Percentiles rank a stretch among this genome's conserved stretches.
Conservation (phyloP, 2,329 filamentous ascomycete genomes). For the Coniosporium tulheliwenetii region DNA sequence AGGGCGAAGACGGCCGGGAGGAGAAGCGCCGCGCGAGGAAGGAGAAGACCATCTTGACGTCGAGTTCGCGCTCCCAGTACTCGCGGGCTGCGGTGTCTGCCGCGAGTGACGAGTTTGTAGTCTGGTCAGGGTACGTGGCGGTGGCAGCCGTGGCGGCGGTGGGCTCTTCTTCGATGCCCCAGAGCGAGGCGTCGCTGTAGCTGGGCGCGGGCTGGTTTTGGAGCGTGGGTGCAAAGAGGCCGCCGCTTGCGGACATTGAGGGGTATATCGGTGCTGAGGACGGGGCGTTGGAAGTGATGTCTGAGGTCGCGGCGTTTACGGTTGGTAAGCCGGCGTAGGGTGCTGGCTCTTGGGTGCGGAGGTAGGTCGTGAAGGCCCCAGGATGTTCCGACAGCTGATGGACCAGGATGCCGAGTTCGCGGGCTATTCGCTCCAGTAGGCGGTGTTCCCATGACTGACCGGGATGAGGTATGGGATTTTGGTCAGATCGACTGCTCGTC, state of each 20-base stretch:
- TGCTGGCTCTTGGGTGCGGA: slow-evolving; percentile 39
- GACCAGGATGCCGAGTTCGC: slow-evolving; percentile 71
- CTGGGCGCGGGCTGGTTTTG: slow-evolving; percentile 17
- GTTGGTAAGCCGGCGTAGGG: slow-evolving; percentile 64
- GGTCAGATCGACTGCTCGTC: neutral
- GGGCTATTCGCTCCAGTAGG: slow-evolving; percentile 69
- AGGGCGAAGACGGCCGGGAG: slow-evolving; percentile 21
- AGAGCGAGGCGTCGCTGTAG: slow-evolving; percentile 38
- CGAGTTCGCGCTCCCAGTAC: slow-evolving; percentile 88
- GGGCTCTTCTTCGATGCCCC: slow-evolving; percentile 51
- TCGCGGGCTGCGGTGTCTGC: slow-evolving; percentile 38
- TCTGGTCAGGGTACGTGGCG: slow-evolving; percentile 1
- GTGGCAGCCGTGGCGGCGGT: slow-evolving; percentile 14
- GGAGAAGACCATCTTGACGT: slow-evolving; percentile 80
- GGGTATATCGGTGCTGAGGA: slow-evolving; percentile 9
- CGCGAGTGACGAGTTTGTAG: slow-evolving; percentile 7
- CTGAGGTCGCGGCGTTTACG: slow-evolving; percentile 16
- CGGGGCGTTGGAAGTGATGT: slow-evolving; percentile 8
- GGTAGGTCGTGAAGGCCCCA: slow-evolving; percentile 75
- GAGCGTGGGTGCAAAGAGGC: slow-evolving; percentile 35
- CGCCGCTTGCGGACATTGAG: slow-evolving; percentile 9
- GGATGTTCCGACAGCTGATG: slow-evolving; percentile 75
- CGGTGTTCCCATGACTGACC: slow-evolving; percentile 52
- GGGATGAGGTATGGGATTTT: slow-evolving; percentile 13
- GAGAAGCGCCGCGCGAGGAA: slow-evolving; percentile 68